Conservation (phyloP, 2,329 filamentous ascomycete species). For the Epichloe festucae region DNA sequence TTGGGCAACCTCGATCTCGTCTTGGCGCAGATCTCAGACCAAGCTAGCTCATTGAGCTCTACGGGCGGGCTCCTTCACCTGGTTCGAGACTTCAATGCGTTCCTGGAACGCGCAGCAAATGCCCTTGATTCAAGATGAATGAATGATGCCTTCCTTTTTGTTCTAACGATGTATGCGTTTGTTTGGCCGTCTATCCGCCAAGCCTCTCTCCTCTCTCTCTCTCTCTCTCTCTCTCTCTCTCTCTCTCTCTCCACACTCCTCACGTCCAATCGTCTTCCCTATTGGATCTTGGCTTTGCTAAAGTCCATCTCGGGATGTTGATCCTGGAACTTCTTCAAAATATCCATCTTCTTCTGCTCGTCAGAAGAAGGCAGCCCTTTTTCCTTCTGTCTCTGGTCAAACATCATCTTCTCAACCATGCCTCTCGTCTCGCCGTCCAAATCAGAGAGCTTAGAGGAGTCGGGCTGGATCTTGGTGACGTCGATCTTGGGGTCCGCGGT, state of each 20-base stretch:
- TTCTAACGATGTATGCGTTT: neutral
- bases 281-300: constrained; percentile 54
- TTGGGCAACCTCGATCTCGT: constrained; percentile 44
- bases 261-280: constrained; percentile 12
- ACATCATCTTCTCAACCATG: constrained; percentile 99
- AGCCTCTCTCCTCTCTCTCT: neutral
- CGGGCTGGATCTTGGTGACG: constrained; percentile 85
- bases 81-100: constrained; percentile 48
- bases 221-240: neutral
- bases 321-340: constrained; percentile 83
- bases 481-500: constrained; percentile 83
- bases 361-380: constrained; percentile 73
- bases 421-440: constrained; percentile 86
- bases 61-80: constrained; percentile 41
- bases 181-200: neutral
- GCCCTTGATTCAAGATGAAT: constrained; percentile 36
- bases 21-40: constrained; percentile 39
- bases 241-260: neutral
- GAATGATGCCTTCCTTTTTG: neutral
- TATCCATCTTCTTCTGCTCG: constrained; percentile 88
- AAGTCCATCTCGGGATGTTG: constrained; percentile 66
- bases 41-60: constrained; percentile 36
- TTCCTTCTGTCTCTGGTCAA: constrained; percentile 94
- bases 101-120: constrained; percentile 46
- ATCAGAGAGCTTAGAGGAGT: constrained; percentile 83